Percentiles rank a stretch among this genome's conserved stretches.
phyloP scores from a whole-genome alignment of 108 stramenopile genomes.

The Halocafeteria seosinensis region DNA sequence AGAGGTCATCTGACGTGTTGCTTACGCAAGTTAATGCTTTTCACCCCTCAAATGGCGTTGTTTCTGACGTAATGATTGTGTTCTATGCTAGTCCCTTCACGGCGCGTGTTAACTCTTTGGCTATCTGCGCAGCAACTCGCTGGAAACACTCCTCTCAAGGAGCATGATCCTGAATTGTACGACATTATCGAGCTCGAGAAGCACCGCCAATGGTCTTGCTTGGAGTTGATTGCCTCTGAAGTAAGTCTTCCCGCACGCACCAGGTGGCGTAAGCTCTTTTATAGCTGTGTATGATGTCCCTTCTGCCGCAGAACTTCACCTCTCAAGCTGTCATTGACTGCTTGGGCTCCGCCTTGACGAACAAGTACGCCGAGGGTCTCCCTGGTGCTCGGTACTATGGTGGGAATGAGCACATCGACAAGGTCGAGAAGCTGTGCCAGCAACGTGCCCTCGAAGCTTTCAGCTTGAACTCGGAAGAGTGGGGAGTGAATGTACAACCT shows the following conservation, averaged over 20 bases:
- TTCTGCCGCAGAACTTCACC: slow-evolving; percentile 72
- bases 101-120: no score
- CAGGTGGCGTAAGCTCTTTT: neutral
- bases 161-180: slow-evolving; percentile 81
- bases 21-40: no score
- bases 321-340: slow-evolving; percentile 91
- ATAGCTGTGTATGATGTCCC: neutral
- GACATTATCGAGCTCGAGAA: slow-evolving; percentile 86
- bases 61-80: no score
- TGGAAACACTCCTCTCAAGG: slow-evolving; percentile 69
- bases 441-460: slow-evolving; percentile 86
- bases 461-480: slow-evolving; percentile 72
- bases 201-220: slow-evolving; percentile 72
- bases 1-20: no score
- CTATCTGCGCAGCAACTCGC: no score
- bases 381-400: slow-evolving; percentile 97
- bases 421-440: slow-evolving; percentile 79
- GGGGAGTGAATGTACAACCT: slow-evolving; percentile 92
- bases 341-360: slow-evolving; percentile 89
- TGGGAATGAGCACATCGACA: slow-evolving; percentile 47
- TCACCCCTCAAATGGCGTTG: no score
- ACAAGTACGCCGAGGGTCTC: slow-evolving; percentile 98
- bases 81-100: no score
- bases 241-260: neutral
- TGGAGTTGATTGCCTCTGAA: slow-evolving; percentile 93